Evolutionary conservation across 2,329 filamentous ascomycete species (phyloP).

Genomic region (Diaporthe ampelina): DNA sequence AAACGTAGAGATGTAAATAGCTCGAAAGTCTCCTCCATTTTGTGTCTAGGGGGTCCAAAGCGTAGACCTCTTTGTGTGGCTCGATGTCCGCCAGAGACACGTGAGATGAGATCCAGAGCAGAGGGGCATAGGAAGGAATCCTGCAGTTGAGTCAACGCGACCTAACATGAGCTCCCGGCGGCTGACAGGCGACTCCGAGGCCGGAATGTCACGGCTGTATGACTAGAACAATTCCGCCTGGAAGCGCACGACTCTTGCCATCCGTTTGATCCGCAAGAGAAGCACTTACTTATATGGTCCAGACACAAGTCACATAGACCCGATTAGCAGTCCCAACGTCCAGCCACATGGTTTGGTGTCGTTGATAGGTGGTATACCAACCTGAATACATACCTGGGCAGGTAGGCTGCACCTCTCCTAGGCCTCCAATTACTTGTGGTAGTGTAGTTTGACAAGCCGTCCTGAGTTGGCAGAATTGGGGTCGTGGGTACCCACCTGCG

Average conservation of each 20-base stretch:
- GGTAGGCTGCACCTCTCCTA: neutral
- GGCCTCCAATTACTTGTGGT: neutral
- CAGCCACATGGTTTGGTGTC: neutral
- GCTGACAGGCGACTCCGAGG: constrained; percentile 18
- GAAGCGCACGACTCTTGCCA: neutral
- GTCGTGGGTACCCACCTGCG: constrained; percentile 6
- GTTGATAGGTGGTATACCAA: too few relatives aligned
- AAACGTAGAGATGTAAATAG: constrained; percentile 82
- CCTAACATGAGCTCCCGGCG: neutral
- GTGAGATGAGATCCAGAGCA: neutral
- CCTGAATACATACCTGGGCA: neutral
- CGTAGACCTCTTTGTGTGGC: neutral
- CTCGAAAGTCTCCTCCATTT: constrained; percentile 63
- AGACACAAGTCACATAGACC: too few relatives aligned
- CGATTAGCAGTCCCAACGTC: neutral
- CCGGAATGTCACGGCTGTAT: constrained; percentile 6
- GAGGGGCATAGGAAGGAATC: neutral
- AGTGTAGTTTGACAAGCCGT: neutral
- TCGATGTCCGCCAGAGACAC: too few relatives aligned
- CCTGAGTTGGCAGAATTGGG: constrained; percentile 21
- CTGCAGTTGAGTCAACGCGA: neutral
- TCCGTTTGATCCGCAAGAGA: neutral
- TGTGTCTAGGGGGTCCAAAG: neutral
- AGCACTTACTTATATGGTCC: too few relatives aligned
- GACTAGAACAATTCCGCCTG: neutral